These are phyloP conservation scores for Cladophialophora yegresii DNA, from an alignment of 2,329 filamentous ascomycete genomes.

Conservation along the genomic window DNA sequence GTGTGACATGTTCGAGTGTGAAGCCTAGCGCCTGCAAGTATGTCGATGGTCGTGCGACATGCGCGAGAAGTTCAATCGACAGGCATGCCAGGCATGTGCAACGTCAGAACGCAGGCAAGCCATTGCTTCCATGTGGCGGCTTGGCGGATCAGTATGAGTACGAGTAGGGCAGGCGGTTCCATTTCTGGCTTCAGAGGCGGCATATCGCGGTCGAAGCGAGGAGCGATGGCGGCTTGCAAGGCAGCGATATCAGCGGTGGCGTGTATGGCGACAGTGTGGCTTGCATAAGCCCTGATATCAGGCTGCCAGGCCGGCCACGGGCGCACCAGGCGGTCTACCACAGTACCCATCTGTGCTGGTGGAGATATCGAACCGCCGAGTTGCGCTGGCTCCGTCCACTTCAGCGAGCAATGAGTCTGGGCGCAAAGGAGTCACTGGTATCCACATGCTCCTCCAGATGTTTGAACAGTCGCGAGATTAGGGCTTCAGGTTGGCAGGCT, in stretches of 20 bases:
- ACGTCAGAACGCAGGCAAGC: slow-evolving; percentile 3
- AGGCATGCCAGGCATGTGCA: slow-evolving; percentile 25
- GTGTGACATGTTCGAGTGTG: slow-evolving; percentile 16
- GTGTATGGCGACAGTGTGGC: slow-evolving; percentile 20
- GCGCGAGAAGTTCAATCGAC: background rate
- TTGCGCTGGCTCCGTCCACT: background rate
- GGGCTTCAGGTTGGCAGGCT: background rate
- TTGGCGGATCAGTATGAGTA: background rate
- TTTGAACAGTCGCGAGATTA: background rate
- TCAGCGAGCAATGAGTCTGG: background rate
- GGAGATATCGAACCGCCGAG: slow-evolving; percentile 11
- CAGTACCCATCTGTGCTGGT: background rate
- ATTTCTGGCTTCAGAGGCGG: slow-evolving; percentile 8
- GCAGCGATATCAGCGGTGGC: background rate
- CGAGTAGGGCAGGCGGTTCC: background rate
- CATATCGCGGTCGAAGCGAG: slow-evolving; percentile 2
- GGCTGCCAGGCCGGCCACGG: background rate
- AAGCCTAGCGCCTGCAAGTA: background rate
- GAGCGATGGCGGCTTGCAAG: slow-evolving; percentile 8
- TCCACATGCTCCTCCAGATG: slow-evolving; percentile 5
- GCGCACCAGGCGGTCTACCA: background rate
- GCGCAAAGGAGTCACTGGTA: background rate
- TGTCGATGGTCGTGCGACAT: slow-evolving; percentile 7
- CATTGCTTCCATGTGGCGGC: background rate
- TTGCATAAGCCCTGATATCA: slow-evolving; percentile 23